Percentiles rank a stretch among this genome's conserved stretches.
Evolutionary conservation across 2,329 filamentous ascomycete species (phyloP).

Genomic region (Arachnomyces sp.): DNA sequence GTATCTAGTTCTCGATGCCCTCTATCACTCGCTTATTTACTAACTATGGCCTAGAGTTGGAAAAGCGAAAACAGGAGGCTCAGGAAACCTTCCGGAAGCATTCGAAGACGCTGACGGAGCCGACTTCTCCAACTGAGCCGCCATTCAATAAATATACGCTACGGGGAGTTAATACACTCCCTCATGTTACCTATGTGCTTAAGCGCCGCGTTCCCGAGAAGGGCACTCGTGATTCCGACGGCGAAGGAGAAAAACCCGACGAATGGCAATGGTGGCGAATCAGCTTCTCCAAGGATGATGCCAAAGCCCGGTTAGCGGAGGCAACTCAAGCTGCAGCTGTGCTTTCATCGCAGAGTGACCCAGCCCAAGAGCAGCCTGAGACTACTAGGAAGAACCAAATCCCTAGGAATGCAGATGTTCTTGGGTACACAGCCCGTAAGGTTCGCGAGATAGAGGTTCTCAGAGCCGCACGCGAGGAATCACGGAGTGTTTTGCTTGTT

Average conservation of each 20-base stretch:
- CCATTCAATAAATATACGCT: conserved; percentile 47
- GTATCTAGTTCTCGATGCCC: too few species aligned
- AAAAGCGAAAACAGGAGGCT: conserved; percentile 35
- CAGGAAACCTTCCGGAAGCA: conserved; percentile 36
- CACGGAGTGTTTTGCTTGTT: conserved; percentile 47
- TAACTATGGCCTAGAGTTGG: conserved; percentile 28
- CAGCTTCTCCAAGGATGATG: conserved; percentile 41
- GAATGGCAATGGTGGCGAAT: conserved; percentile 51
- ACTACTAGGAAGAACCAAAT: conserved; percentile 9
- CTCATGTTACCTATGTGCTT: conserved; percentile 51
- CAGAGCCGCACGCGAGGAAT: conserved; percentile 45
- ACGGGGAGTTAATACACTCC: conserved; percentile 51
- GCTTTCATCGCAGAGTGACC: conserved; percentile 3
- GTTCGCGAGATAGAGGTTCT: conserved; percentile 49
- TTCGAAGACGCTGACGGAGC: conserved; percentile 40
- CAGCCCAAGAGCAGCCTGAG: neutral
- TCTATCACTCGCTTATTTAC: neutral
- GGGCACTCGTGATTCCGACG: conserved; percentile 25
- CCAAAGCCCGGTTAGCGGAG: conserved; percentile 28
- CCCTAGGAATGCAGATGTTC: conserved; percentile 25
- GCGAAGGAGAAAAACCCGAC: conserved; percentile 17
- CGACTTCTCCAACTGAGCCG: conserved; percentile 31
- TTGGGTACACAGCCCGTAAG: conserved; percentile 34
- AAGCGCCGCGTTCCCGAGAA: conserved; percentile 26
- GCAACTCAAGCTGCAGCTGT: conserved; percentile 9